phyloP scores from a whole-genome alignment of 768 basidiomycete species.

The Pisolithus orientalis region DNA sequence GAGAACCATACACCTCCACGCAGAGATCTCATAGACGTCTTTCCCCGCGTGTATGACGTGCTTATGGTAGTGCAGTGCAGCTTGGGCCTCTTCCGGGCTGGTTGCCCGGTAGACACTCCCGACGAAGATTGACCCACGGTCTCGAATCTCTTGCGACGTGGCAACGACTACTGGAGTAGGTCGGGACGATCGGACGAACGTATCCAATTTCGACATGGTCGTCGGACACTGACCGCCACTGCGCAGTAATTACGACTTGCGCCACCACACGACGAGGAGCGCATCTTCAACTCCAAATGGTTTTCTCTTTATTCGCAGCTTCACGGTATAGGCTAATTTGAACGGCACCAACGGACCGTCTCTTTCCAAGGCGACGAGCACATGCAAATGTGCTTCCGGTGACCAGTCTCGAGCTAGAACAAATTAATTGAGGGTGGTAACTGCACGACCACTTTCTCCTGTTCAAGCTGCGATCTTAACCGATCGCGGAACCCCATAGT shows the following conservation, averaged over 20 bases:
- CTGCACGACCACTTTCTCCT: no score
- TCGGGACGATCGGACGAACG: conserved; percentile 43
- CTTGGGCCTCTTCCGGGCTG: conserved; percentile 44
- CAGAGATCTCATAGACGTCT: conserved; percentile 68
- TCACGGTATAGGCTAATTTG: no score
- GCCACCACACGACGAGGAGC: neutral
- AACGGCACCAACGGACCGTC: no score
- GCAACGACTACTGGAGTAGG: conserved; percentile 41
- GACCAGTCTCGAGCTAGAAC: no score
- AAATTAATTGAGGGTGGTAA: no score
- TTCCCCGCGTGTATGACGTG: conserved; percentile 51
- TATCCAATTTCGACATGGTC: conserved; percentile 39
- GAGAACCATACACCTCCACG: conserved; percentile 74
- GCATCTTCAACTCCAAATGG: no score
- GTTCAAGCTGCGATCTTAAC: no score
- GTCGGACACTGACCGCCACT: neutral
- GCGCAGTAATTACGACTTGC: neutral
- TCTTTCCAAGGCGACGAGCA: no score
- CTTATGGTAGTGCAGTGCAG: conserved; percentile 45
- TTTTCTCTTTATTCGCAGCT: no score
- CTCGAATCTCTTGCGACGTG: conserved; percentile 69
- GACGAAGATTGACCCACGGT: conserved; percentile 68
- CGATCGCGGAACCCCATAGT: no score
- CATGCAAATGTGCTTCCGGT: no score
- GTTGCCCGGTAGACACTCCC: conserved; percentile 55